Percentiles rank a stretch among this genome's conserved stretches.
Conservation (phyloP, 768 basidiomycete genomes). For the Lactifluus volemus region DNA sequence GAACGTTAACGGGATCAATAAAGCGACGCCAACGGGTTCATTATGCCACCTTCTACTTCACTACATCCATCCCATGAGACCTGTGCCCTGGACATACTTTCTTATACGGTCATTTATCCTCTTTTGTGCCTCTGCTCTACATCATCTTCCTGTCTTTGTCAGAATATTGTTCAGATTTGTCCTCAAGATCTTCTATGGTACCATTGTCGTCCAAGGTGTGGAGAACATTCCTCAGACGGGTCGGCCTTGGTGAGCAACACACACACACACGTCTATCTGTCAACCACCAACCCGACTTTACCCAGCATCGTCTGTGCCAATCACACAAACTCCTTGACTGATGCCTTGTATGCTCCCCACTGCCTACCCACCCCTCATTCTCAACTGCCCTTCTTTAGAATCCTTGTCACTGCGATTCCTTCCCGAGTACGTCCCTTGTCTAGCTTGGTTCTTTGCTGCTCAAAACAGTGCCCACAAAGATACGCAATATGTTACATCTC, state of each 20-base stretch:
- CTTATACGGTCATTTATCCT: slow-evolving; percentile 47
- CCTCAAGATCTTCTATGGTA: slow-evolving; percentile 85
- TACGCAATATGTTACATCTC: slow-evolving; percentile 69
- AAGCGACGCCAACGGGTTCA: background rate
- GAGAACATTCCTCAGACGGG: slow-evolving; percentile 65
- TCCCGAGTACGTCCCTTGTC: slow-evolving; percentile 37
- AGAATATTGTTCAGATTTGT: slow-evolving; percentile 74
- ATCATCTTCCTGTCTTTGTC: background rate
- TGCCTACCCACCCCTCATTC: background rate
- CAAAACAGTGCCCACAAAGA: slow-evolving; percentile 31
- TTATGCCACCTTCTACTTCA: background rate
- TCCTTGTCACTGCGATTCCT: slow-evolving; percentile 69
- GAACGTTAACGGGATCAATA: background rate
- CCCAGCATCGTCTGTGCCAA: slow-evolving; percentile 76
- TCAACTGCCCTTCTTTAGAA: slow-evolving; percentile 30
- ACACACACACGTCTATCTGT: background rate
- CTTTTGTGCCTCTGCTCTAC: background rate
- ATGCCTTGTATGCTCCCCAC: slow-evolving; percentile 57
- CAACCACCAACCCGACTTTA: background rate
- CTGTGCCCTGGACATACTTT: slow-evolving; percentile 56
- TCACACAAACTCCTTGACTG: slow-evolving; percentile 79
- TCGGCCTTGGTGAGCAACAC: slow-evolving; percentile 50
- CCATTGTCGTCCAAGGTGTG: slow-evolving; percentile 76
- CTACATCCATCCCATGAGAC: slow-evolving; percentile 32
- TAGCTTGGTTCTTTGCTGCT: slow-evolving; percentile 5